Conservation (phyloP, 768 basidiomycete species). For the Crucibulum laeve region DNA sequence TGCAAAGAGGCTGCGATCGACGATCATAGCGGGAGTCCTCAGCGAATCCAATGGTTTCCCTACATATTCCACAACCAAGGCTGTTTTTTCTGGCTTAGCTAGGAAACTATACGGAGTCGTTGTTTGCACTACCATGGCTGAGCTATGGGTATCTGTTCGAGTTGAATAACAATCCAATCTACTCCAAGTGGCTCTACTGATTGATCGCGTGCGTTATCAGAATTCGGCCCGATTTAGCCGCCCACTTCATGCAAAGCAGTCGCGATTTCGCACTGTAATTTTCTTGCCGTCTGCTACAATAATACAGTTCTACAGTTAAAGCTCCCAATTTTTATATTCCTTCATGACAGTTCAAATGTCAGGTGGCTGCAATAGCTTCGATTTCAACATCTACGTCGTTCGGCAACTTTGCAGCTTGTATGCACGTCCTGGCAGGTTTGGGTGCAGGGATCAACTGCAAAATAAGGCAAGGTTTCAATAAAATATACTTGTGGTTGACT, state of each 20-base stretch:
- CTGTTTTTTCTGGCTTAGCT: conserved; percentile 38
- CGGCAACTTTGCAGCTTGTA: conserved; percentile 68
- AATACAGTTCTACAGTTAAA: too few species aligned
- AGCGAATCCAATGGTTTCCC: conserved; percentile 53
- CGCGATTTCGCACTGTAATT: too few species aligned
- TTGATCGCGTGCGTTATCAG: too few species aligned
- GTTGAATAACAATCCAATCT: too few species aligned
- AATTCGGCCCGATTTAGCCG: too few species aligned
- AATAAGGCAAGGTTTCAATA: neutral
- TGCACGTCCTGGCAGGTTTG: conserved; percentile 73
- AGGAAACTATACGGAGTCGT: conserved; percentile 17
- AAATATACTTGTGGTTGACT: too few species aligned
- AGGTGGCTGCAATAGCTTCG: conserved; percentile 56
- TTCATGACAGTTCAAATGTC: conserved; percentile 3
- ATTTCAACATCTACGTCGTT: conserved; percentile 72
- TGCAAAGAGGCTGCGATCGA: conserved; percentile 70
- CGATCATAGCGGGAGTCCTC: conserved; percentile 74
- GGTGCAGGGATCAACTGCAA: conserved; percentile 41
- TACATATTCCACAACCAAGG: conserved; percentile 48
- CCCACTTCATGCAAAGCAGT: too few species aligned
- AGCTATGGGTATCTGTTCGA: too few species aligned
- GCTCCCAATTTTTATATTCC: too few species aligned
- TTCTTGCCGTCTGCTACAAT: too few species aligned
- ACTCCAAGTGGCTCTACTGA: too few species aligned
- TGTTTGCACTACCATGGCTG: conserved; percentile 18